These are phyloP conservation scores for Leccinum discolor DNA, from an alignment of 1,284 basidiomycete genomes.

Conservation along the genomic window DNA sequence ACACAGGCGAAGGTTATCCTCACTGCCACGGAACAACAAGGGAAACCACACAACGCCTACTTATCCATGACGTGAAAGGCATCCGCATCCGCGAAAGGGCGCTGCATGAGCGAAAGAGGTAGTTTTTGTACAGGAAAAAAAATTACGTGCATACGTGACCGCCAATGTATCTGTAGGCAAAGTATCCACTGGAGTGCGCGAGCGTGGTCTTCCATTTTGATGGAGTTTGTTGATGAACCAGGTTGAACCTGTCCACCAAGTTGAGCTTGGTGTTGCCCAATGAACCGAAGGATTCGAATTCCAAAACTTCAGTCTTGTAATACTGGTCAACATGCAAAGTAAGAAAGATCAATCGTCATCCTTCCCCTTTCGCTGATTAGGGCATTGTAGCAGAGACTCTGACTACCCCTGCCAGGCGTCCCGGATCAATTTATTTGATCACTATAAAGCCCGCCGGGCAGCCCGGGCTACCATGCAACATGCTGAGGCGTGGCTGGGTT, in stretches of 20 bases:
- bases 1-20: conserved; percentile 10
- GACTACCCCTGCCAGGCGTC: neutral
- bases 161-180: neutral
- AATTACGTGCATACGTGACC: conserved; percentile 15
- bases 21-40: conserved; percentile 12
- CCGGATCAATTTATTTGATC: neutral
- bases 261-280: conserved; percentile 5
- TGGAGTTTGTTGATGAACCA: neutral
- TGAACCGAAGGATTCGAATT: conserved; percentile 1
- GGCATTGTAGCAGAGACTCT: conserved; percentile 6
- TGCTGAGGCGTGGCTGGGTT: neutral
- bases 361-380: neutral
- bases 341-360: neutral
- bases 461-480: neutral
- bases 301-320: neutral
- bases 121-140: conserved; percentile 9
- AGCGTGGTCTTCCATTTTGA: conserved; percentile 18
- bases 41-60: conserved; percentile 25
- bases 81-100: neutral
- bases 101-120: conserved; percentile 4
- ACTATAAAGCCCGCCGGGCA: neutral
- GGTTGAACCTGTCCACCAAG: conserved; percentile 8
- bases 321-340: conserved; percentile 1
- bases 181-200: neutral
- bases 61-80: conserved; percentile 27